phyloP scores from a whole-genome alignment of 495 filamentous ascomycete species.

The Daldinia decipiens region DNA sequence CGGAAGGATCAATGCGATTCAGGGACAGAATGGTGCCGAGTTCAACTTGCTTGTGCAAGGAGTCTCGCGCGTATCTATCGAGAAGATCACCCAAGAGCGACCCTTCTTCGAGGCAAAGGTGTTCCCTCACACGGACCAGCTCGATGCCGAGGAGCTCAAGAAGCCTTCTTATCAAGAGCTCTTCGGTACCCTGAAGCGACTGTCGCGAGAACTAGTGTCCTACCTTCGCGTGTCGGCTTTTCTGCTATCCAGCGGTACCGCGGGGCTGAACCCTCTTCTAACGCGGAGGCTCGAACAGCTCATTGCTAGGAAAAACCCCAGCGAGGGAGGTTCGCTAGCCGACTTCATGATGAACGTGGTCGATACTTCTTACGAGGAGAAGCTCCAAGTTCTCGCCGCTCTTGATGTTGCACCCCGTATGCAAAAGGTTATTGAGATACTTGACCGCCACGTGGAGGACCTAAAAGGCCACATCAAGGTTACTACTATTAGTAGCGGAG shows the following conservation, averaged over 20 bases:
- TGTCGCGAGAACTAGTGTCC: slow-evolving; percentile 83
- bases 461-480: slow-evolving; percentile 86
- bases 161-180: slow-evolving; percentile 60
- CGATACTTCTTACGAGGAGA: slow-evolving; percentile 86
- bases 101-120: slow-evolving; percentile 89
- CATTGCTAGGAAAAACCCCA: slow-evolving; percentile 77
- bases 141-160: slow-evolving; percentile 29
- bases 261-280: slow-evolving; percentile 80
- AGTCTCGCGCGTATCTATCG: slow-evolving; percentile 76
- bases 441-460: slow-evolving; percentile 79
- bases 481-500: slow-evolving; percentile 71
- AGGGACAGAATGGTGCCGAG: slow-evolving; percentile 80
- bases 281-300: slow-evolving; percentile 85
- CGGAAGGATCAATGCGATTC: slow-evolving; percentile 84
- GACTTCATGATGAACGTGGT: slow-evolving; percentile 96
- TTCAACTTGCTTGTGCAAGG: slow-evolving; percentile 88
- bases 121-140: slow-evolving; percentile 50
- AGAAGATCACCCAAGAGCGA: slow-evolving; percentile 77
- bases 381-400: slow-evolving; percentile 81
- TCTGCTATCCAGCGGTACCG: slow-evolving; percentile 67
- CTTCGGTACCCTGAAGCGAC: slow-evolving; percentile 81
- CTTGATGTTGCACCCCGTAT: slow-evolving; percentile 80
- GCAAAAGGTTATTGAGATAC: slow-evolving; percentile 78
- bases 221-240: slow-evolving; percentile 81
- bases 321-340: slow-evolving; percentile 86